Evolutionary conservation across 2,329 filamentous ascomycete species (phyloP).

Genomic region (Pezicula radicicola): DNA sequence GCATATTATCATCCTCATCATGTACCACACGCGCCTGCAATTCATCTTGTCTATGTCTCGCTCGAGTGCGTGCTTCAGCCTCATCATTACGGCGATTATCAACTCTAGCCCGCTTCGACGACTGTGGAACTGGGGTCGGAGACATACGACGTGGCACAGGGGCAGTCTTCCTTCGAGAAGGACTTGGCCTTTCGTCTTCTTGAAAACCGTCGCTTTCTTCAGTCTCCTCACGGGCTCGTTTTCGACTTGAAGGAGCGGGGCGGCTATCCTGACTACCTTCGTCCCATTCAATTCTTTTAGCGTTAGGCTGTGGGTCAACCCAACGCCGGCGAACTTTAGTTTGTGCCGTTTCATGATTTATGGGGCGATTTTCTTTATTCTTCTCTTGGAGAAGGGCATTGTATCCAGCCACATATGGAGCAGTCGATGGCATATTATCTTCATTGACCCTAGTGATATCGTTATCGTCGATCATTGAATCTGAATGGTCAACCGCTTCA

Average conservation of each 20-base stretch:
- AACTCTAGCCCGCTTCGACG: neutral
- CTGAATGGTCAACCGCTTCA: neutral
- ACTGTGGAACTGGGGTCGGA: neutral
- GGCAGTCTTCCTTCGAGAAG: constrained; percentile 7
- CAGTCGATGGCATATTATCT: constrained; percentile 2
- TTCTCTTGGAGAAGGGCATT: constrained; percentile 14
- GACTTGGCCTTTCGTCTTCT: constrained; percentile 17
- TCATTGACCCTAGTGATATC: neutral
- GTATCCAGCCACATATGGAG: constrained; percentile 6
- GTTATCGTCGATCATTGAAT: constrained; percentile 2
- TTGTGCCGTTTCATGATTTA: neutral
- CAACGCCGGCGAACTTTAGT: constrained; percentile 7
- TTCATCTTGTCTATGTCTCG: neutral
- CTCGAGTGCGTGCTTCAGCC: neutral
- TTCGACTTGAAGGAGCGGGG: constrained; percentile 4
- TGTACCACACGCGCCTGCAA: neutral
- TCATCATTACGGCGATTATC: neutral
- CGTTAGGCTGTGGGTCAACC: constrained; percentile 16
- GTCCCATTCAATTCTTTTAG: constrained; percentile 14
- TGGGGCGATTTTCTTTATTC: constrained; percentile 27
- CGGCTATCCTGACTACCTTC: constrained; percentile 10
- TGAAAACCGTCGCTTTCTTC: constrained; percentile 20
- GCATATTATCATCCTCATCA: neutral
- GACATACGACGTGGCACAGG: neutral
- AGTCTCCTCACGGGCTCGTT: constrained; percentile 3